Conservation (phyloP, 257 asterid genomes). For the Salvia hispanica region DNA sequence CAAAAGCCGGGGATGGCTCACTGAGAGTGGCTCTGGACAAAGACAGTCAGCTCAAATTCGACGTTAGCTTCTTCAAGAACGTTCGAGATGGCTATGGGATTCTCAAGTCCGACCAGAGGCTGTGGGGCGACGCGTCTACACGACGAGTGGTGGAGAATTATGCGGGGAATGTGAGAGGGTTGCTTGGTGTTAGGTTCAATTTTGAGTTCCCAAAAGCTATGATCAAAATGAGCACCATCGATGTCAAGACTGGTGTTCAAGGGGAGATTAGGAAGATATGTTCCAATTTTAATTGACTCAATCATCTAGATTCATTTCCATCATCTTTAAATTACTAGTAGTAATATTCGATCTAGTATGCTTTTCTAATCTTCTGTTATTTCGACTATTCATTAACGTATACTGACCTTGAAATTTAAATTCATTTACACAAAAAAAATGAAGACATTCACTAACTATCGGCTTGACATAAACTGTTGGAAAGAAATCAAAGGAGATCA, state of each 20-base stretch:
- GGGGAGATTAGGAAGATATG: conserved; percentile 70
- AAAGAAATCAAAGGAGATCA: too few species aligned
- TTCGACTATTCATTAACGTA: too few species aligned
- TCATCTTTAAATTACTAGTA: too few species aligned
- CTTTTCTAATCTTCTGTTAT: too few species aligned
- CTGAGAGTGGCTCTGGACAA: conserved; percentile 56
- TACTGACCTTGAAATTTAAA: too few species aligned
- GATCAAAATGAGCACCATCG: conserved; percentile 73
- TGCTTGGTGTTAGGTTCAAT: conserved; percentile 59
- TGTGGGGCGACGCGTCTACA: conserved; percentile 55
- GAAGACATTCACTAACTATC: too few species aligned
- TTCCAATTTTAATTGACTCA: conserved; percentile 48
- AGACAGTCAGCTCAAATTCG: conserved; percentile 54
- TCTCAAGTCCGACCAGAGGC: conserved; percentile 81
- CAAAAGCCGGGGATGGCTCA: conserved; percentile 49
- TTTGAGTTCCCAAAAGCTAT: conserved; percentile 65
- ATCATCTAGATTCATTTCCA: too few species aligned
- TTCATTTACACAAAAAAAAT: too few species aligned
- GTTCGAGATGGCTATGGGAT: conserved; percentile 60
- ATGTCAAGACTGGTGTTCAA: conserved; percentile 54
- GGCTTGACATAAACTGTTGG: too few species aligned
- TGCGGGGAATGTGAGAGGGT: conserved; percentile 59
- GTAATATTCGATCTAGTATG: too few species aligned
- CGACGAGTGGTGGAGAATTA: conserved; percentile 55
- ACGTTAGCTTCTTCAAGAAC: conserved; percentile 67